These are phyloP conservation scores for Candida michaelii DNA, from an alignment of 805 yeast species.

Conservation along the genomic window DNA sequence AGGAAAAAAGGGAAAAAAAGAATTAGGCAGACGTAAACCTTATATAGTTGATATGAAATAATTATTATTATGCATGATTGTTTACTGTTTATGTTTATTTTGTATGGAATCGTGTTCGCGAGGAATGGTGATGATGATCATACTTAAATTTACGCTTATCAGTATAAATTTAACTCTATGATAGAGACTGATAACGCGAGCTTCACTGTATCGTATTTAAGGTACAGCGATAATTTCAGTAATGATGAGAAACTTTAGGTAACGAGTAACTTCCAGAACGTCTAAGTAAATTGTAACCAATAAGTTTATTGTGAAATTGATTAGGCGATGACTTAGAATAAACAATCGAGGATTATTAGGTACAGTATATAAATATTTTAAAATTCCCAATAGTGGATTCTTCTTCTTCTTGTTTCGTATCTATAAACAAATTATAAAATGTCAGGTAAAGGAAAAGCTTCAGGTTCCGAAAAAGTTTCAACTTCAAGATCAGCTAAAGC, in stretches of 20 bases:
- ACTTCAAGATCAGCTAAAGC: constrained; percentile 51
- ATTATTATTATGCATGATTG: background rate
- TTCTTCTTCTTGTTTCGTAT: constrained; percentile 5
- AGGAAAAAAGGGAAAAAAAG: constrained; percentile 7
- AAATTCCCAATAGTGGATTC: constrained; percentile 3
- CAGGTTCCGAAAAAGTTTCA: constrained; percentile 47
- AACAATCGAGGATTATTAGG: background rate
- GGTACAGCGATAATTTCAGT: background rate
- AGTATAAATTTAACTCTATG: constrained; percentile 2
- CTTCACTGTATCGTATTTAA: background rate
- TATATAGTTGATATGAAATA: constrained; percentile 3
- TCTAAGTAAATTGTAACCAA: constrained; percentile 4
- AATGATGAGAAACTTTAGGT: background rate
- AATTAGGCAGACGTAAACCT: constrained; percentile 1
- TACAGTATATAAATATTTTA: constrained; percentile 3
- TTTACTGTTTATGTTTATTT: constrained; percentile 5
- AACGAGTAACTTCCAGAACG: constrained; percentile 6
- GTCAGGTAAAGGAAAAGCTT: constrained; percentile 46
- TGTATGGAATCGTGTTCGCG: background rate
- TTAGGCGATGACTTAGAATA: background rate
- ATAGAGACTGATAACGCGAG: background rate
- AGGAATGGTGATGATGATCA: background rate
- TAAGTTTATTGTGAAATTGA: background rate
- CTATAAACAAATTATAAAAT: constrained; percentile 17
- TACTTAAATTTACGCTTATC: constrained; percentile 2